Base-by-base conservation (phyloP, 2,329 filamentous ascomycete genomes). In the Raffaelea albimanens region DNA sequence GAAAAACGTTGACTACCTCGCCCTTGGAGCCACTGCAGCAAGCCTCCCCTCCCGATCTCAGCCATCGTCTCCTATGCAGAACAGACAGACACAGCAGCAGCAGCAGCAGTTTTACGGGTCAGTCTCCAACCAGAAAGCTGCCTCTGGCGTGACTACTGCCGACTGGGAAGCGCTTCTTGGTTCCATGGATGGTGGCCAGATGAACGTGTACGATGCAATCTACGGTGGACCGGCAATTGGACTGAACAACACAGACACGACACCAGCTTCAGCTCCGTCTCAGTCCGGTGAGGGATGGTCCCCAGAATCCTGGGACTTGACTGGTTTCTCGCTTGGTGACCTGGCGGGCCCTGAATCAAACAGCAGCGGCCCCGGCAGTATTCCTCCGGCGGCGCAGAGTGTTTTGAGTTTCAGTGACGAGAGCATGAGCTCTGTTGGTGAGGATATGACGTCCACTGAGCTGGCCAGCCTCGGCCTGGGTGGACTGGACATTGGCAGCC, bases 141-240 rank as follows among this genome's bases (percentile, higher is more conserved):
- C 41, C 49, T 45, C 51, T 1, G 44, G 65, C 16, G 72, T 83
- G 13, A 80, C 80, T 1, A 68, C 81, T 9, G 72, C 80, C 0
- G 87, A 93, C 56, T 95, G 88, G 89, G 88, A 95, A 62, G 80
- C 83, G 2, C 72, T 95, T 0, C 73, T 95, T 2, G 82, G 84
- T 4, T 83, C 83, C 20, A 80, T 95, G 61, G 88, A 95, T 56
- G 82, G 82, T 33, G 87, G 87, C 1, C 76, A 83, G 54, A 79
- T 82, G 46, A 94, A 91, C 59, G 83, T 94, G n/a, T 93, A 87
- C 63, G 83, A 88, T 59, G 83, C 82, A 38, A 87, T 88, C 47
- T 89, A 89, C 55, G 85, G 85, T 34, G 84, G 84, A 0, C 73
- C 75, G 10, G 71, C 70, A 41, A 64, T 69, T 52, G 67, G 66